Percentiles rank a stretch among this genome's conserved stretches.
Conservation (phyloP, 768 basidiomycete genomes). For the Gymnopilus junonius region DNA sequence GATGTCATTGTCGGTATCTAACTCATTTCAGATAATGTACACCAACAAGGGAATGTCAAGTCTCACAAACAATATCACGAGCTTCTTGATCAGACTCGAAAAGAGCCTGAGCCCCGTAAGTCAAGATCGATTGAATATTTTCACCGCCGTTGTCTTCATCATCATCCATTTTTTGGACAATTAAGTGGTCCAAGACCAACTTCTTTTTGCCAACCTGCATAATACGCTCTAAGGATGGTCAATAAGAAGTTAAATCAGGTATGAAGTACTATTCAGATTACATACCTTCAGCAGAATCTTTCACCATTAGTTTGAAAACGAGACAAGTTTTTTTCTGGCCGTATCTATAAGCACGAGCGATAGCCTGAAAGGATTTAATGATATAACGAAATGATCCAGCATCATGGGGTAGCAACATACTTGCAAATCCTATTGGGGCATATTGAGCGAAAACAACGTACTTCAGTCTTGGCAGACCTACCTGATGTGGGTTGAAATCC, state of each 20-base stretch:
- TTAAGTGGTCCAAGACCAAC: slow-evolving; percentile 90
- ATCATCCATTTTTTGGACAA: slow-evolving; percentile 95
- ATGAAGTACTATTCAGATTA: background rate
- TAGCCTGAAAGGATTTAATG: slow-evolving; percentile 62
- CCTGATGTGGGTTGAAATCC: slow-evolving; percentile 98
- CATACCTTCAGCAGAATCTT: slow-evolving; percentile 88
- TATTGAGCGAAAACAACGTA: background rate
- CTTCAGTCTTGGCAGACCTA: slow-evolving; percentile 29
- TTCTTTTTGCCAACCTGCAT: slow-evolving; percentile 95
- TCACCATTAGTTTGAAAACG: slow-evolving; percentile 96
- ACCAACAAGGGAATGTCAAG: background rate
- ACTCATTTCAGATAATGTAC: background rate
- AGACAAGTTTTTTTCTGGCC: slow-evolving; percentile 95
- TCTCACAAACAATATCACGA: slow-evolving; percentile 74
- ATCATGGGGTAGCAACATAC: slow-evolving; percentile 43
- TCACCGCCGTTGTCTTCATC: slow-evolving; percentile 72
- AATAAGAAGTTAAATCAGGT: background rate
- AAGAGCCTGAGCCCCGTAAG: slow-evolving; percentile 85
- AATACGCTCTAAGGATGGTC: slow-evolving; percentile 73
- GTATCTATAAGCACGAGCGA: slow-evolving; percentile 91
- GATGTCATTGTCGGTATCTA: slow-evolving; percentile 82
- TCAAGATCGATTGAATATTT: slow-evolving; percentile 87
- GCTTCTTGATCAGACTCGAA: slow-evolving; percentile 68
- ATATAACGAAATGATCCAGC: background rate
- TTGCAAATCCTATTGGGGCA: slow-evolving; percentile 74